Conservation (phyloP, 352 stramenopile genomes). For the Phytophthora gonapodyides region DNA sequence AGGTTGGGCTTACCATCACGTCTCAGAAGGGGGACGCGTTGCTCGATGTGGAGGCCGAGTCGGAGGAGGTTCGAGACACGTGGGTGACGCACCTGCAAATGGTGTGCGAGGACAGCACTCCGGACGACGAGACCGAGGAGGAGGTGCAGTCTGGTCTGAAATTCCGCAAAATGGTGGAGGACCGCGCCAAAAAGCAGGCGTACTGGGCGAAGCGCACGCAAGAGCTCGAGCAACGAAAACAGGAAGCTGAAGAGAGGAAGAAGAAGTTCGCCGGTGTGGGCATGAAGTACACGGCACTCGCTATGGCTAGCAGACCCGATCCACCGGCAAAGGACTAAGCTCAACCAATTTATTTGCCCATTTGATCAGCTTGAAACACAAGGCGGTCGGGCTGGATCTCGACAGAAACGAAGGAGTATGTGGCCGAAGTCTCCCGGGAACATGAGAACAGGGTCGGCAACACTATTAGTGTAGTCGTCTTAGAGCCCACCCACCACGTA, state of each 20-base stretch:
- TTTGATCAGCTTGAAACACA: no score
- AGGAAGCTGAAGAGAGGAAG: slow-evolving; percentile 78
- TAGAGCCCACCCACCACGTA: no score
- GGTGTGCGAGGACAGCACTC: slow-evolving; percentile 63
- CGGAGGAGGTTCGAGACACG: slow-evolving; percentile 56
- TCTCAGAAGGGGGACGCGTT: slow-evolving; percentile 65
- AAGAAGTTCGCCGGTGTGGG: slow-evolving; percentile 71
- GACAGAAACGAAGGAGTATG: no score
- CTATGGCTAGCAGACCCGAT: slow-evolving; percentile 64
- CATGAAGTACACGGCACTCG: slow-evolving; percentile 86
- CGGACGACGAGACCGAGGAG: slow-evolving; percentile 36
- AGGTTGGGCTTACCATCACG: slow-evolving; percentile 51
- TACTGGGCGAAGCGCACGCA: slow-evolving; percentile 82
- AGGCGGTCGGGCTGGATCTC: no score
- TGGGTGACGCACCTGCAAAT: slow-evolving; percentile 81
- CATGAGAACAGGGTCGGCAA: no score
- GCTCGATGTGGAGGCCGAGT: slow-evolving; percentile 76
- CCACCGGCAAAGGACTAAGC: slow-evolving; percentile 22
- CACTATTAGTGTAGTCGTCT: no score
- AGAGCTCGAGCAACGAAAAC: slow-evolving; percentile 75
- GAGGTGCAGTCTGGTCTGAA: slow-evolving; percentile 45
- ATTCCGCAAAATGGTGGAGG: slow-evolving; percentile 77
- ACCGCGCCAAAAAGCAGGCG: slow-evolving; percentile 74
- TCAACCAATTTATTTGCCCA: no score
- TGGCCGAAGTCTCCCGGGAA: no score